These are phyloP conservation scores for Ensete glaucum DNA, from an alignment of 176 grass and related monocot species.

Conservation along the genomic window DNA sequence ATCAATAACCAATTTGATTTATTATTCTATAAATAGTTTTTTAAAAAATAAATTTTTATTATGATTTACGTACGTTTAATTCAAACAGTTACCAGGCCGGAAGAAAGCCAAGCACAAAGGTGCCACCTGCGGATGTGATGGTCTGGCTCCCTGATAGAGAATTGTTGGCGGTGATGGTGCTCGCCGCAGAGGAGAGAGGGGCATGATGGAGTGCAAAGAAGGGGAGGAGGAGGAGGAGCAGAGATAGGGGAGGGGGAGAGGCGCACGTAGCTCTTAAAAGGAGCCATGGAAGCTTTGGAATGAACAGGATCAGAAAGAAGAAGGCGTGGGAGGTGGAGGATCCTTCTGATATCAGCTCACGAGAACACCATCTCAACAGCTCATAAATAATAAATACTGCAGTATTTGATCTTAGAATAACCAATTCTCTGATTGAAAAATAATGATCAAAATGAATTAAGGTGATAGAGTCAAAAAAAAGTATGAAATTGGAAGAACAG, in stretches of 20 bases:
- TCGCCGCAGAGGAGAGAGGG: slow-evolving; percentile 4
- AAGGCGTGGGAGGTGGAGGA: neutral
- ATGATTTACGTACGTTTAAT: too few relatives aligned
- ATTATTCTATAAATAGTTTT: too few relatives aligned
- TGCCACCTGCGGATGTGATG: slow-evolving; percentile 31
- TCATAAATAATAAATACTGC: too few relatives aligned
- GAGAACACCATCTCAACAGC: too few relatives aligned
- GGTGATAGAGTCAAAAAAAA: too few relatives aligned
- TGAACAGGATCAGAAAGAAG: neutral
- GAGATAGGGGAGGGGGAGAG: neutral
- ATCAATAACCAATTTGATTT: too few relatives aligned
- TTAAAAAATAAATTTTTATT: too few relatives aligned
- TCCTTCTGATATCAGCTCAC: too few relatives aligned
- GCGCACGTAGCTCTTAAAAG: neutral
- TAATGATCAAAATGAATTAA: too few relatives aligned
- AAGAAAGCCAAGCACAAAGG: slow-evolving; percentile 58
- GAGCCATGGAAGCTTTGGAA: slow-evolving; percentile 3
- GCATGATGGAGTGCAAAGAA: slow-evolving; percentile 5
- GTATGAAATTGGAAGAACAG: too few relatives aligned
- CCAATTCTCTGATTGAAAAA: too few relatives aligned
- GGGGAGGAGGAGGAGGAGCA: neutral
- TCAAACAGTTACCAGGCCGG: slow-evolving; percentile 1
- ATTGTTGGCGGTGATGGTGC: slow-evolving; percentile 25
- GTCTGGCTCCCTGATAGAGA: slow-evolving; percentile 31
- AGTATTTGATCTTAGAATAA: too few relatives aligned